Evolutionary conservation across 495 filamentous ascomycete species (phyloP).

Genomic region (Penicillium alfredii): DNA sequence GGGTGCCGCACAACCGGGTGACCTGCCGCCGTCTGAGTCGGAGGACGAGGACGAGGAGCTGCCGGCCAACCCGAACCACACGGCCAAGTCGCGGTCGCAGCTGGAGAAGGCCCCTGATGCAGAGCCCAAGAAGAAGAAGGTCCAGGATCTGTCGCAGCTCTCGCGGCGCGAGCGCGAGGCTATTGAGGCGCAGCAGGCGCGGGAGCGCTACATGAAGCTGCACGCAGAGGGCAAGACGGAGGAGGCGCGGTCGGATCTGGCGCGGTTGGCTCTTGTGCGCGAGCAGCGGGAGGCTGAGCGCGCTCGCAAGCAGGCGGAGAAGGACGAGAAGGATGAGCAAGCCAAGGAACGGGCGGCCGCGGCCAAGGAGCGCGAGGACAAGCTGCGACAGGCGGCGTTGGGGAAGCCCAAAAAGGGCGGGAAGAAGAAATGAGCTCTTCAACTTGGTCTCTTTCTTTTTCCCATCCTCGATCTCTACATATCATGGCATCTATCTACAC

Average conservation of each 20-base stretch:
- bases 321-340: constrained; percentile 62
- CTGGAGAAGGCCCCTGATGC: constrained; percentile 43
- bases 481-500: too few relatives aligned
- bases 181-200: constrained; percentile 76
- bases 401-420: constrained; percentile 28
- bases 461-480: too few relatives aligned
- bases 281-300: constrained; percentile 85
- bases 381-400: constrained; percentile 26
- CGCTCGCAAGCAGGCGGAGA: constrained; percentile 72
- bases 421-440: constrained; percentile 41
- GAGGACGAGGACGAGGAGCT: constrained; percentile 57
- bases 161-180: constrained; percentile 86
- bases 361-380: constrained; percentile 31
- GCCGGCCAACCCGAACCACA: constrained; percentile 89
- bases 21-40: constrained; percentile 67
- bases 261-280: constrained; percentile 68
- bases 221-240: constrained; percentile 97
- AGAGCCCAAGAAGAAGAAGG: constrained; percentile 23
- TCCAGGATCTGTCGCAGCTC: constrained; percentile 46
- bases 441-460: too few relatives aligned
- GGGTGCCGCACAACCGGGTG: constrained; percentile 65
- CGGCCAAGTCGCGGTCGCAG: constrained; percentile 60
- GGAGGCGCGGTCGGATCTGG: constrained; percentile 89
- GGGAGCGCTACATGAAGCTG: constrained; percentile 87
- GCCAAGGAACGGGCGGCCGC: constrained; percentile 42